phyloP scores from a whole-genome alignment of 371 early-diverging fungal genomes.

The Dinochytrium kinnereticum region DNA sequence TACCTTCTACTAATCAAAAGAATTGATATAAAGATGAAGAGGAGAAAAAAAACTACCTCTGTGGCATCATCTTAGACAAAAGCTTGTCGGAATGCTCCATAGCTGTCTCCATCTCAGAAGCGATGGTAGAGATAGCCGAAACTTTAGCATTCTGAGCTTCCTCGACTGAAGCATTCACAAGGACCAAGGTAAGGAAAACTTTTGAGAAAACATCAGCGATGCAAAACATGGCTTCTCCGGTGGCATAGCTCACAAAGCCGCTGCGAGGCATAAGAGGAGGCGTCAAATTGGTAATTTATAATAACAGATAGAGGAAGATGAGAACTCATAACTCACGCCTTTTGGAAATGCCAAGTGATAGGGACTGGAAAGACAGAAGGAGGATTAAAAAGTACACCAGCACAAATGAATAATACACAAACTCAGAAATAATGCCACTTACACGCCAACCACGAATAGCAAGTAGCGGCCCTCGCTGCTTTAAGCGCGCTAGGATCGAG shows the following conservation, averaged over 20 bases:
- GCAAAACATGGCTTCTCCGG: conserved; percentile 39
- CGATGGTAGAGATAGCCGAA: conserved; percentile 32
- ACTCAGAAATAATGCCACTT: background rate
- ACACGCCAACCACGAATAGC: conserved; percentile 8
- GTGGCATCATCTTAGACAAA: conserved; percentile 44
- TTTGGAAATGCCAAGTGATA: conserved; percentile 27
- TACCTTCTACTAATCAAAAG: too few relatives aligned
- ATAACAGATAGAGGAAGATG: conserved; percentile 25
- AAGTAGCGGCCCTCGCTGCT: background rate
- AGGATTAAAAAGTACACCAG: background rate
- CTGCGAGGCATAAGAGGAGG: conserved; percentile 20
- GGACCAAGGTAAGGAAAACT: conserved; percentile 44
- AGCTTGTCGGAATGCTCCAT: conserved; percentile 42
- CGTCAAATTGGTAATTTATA: conserved; percentile 33
- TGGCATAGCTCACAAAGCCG: conserved; percentile 30
- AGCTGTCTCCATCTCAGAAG: conserved; percentile 34
- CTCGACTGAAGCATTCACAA: conserved; percentile 45
- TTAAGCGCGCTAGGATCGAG: conserved; percentile 10
- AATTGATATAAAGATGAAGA: too few relatives aligned
- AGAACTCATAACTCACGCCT: conserved; percentile 21
- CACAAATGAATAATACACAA: background rate
- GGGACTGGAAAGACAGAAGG: background rate
- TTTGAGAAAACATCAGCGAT: conserved; percentile 46
- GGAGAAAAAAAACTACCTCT: conserved; percentile 29
- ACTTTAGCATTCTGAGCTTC: conserved; percentile 41